phyloP scores from a whole-genome alignment of 371 early-diverging fungal genomes.

The Lichtheimia ramosa region DNA sequence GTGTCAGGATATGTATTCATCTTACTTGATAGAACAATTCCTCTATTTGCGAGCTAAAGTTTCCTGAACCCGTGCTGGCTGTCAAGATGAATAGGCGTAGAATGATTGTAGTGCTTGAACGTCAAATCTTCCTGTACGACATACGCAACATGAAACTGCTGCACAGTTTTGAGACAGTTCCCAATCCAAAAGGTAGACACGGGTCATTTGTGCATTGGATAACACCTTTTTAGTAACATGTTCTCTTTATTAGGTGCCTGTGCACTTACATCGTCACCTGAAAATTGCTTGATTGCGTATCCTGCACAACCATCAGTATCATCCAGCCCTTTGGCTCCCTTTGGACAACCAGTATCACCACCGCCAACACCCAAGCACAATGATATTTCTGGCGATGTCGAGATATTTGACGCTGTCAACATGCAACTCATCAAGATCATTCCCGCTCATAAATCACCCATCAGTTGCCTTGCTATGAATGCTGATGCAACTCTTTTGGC shows the following conservation, averaged over 20 bases:
- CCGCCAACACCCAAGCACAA: constrained; percentile 51
- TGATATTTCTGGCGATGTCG: constrained; percentile 71
- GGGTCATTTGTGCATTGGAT: background rate
- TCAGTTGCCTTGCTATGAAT: constrained; percentile 84
- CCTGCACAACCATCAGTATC: constrained; percentile 68
- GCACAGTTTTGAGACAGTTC: constrained; percentile 92
- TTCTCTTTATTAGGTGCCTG: constrained; percentile 74
- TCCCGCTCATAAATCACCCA: constrained; percentile 89
- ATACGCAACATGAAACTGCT: constrained; percentile 95
- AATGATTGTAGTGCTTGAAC: constrained; percentile 90
- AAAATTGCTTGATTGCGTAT: constrained; percentile 93
- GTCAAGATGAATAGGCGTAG: constrained; percentile 94
- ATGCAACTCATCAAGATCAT: constrained; percentile 88
- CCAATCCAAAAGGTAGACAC: constrained; percentile 78
- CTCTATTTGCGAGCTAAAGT: constrained; percentile 94
- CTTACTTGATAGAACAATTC: constrained; percentile 52
- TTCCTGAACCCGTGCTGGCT: constrained; percentile 86
- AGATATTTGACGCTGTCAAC: constrained; percentile 84
- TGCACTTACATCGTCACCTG: constrained; percentile 90
- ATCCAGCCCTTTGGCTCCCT: constrained; percentile 39
- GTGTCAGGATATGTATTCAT: background rate
- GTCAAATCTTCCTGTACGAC: constrained; percentile 88
- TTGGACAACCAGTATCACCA: constrained; percentile 28
- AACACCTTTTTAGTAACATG: constrained; percentile 31
- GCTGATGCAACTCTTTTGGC: constrained; percentile 91